A percentile compares a stretch with the other conserved stretches of the same genome.
These are phyloP conservation scores for Kappamyces sp. DNA, from an alignment of 192 early-diverging fungal genomes.

Conservation along the genomic window DNA sequence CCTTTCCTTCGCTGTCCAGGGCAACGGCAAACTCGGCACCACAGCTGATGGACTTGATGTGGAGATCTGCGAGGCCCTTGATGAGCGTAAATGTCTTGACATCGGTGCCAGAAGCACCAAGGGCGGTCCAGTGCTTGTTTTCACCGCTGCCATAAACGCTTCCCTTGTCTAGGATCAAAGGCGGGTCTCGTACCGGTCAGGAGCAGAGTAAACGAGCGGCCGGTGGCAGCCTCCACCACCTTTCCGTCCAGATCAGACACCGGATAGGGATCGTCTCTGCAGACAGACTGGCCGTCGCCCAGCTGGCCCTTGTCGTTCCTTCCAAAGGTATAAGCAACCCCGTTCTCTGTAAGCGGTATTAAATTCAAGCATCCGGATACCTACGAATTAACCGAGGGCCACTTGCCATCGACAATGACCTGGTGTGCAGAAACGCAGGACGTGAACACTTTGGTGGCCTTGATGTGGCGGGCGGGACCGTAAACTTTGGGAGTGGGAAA, in stretches of 20 bases:
- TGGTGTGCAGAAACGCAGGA: not conserved
- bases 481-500: not conserved
- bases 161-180: not conserved
- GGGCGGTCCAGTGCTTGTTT: not conserved
- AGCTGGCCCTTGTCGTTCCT: slow-evolving; percentile 5
- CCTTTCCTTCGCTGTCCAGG: not conserved
- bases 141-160: not conserved
- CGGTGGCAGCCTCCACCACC: not conserved
- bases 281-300: not conserved
- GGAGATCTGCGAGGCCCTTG: not conserved
- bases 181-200: not conserved
- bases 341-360: not conserved
- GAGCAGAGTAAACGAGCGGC: not conserved
- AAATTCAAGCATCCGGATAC: not conserved
- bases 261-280: not conserved
- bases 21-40: slow-evolving; percentile 3
- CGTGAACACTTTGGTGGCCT: not conserved
- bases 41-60: not conserved
- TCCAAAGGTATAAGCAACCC: slow-evolving; percentile 5
- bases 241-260: not conserved
- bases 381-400: no score
- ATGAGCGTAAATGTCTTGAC: not conserved
- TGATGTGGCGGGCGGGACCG: slow-evolving; percentile 1
- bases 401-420: not conserved
- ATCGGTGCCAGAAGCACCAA: not conserved